A percentile compares a stretch with the other conserved stretches of the same genome.
Evolutionary conservation across 2,329 filamentous ascomycete genomes (phyloP).

Genomic region (Clonostachys byssicola): DNA sequence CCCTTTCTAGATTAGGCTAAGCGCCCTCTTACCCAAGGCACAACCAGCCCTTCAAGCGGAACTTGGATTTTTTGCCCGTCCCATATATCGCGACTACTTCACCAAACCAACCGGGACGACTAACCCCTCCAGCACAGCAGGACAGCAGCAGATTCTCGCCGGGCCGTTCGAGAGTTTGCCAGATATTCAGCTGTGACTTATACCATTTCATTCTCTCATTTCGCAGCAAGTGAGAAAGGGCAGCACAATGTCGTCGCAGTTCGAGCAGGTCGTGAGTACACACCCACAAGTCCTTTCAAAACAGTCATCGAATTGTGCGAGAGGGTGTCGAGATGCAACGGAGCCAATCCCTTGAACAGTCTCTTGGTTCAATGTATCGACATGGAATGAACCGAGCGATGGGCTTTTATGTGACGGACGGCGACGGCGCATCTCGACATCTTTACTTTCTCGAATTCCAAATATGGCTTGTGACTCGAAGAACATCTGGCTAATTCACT

Average conservation of each 20-base stretch:
- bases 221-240: slow-evolving; percentile 21
- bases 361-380: too few species aligned
- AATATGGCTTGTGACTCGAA: slow-evolving; percentile 2
- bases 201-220: slow-evolving; percentile 13
- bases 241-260: slow-evolving; percentile 57
- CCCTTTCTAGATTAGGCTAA: slow-evolving; percentile 24
- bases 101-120: slow-evolving; percentile 30
- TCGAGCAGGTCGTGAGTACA: slow-evolving; percentile 66
- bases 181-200: slow-evolving; percentile 25
- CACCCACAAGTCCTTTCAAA: slow-evolving; percentile 2
- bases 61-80: slow-evolving; percentile 33
- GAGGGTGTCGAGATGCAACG: too few species aligned
- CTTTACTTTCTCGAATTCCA: background rate
- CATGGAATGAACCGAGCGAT: too few species aligned
- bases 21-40: slow-evolving; percentile 23
- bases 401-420: background rate
- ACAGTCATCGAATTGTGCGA: too few species aligned
- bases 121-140: slow-evolving; percentile 24
- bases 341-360: too few species aligned
- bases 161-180: slow-evolving; percentile 29
- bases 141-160: slow-evolving; percentile 33
- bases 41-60: slow-evolving; percentile 29
- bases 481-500: slow-evolving; percentile 13
- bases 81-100: slow-evolving; percentile 33
- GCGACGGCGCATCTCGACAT: background rate